Evolutionary conservation across 1,139 yeast genomes (phyloP), one percentile per base, ranked within the genome.

Genomic region (Scheffersomyces quercinus): DNA sequence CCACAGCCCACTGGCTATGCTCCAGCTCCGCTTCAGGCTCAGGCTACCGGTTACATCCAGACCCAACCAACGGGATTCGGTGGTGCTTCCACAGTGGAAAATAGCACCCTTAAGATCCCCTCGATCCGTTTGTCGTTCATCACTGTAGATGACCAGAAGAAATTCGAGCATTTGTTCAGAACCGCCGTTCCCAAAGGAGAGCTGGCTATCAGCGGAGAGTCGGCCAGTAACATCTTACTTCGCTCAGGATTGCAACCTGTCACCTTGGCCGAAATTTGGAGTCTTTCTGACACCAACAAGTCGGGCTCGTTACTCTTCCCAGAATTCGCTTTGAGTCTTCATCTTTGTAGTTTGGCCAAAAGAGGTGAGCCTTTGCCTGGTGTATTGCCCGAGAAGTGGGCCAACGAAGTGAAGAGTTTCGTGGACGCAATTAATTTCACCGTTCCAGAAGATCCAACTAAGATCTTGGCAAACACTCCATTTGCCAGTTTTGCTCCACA

Each of bases 261-360:
- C 30, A 79, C 85, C 28, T 73, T 93, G 56, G 95, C 96, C 2
- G 88, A 85, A 52, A 85, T 93, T 46, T 93, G 99, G 99, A 81
- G 87, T 29, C 71, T 93, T 51, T 79, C 96, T 20, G 99, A 93
- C 60, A 85, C 96, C 2, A 87, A 85, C 55, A 85, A 83, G 56
- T 83, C 95, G 3, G 98, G 98, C 1, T 77, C 83, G 38, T 75
- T 93, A 47, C 68, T 93, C 50, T 93, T 91, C 58, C 99, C 99
- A 0, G 98, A 93, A 62, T 93, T 93, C 70, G 96, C 96, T 10
- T 74, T 91, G 55, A 95, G 97, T 13, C 82, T 93, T 75, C 95
- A 89, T 62, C 75, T 93, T 52, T 90, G 97, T 60, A 87, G 88
- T 52, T 67, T 82, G 59, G 86, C 86, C 0, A 73, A 88, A 54